Base-by-base conservation (phyloP, 495 filamentous ascomycete species). In the Tuber melanosporum region DNA sequence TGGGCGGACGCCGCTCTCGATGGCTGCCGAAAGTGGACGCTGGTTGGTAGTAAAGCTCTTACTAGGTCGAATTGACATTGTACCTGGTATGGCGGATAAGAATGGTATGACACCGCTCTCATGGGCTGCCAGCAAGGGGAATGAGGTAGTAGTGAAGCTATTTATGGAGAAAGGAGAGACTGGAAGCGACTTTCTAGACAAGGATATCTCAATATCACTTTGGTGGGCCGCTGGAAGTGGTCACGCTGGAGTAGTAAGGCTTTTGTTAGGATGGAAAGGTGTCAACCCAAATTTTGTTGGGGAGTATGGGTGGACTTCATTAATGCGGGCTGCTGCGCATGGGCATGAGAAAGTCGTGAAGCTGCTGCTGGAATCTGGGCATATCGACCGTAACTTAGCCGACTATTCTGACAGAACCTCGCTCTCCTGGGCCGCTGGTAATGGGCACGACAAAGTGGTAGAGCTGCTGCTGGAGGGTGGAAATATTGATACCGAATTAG, bases 41-140 rank as follows among this genome's bases (percentile, higher is more conserved):
- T 73, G 44, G 32, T 57, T 36, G 20, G 76, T 81, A 22, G 82
- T 85, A 36, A 66, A 71, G 52, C 52, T 78, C n/a, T 74, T 76
- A 32, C 77, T 82, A n/a, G 62, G 71, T 0, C 42, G 39, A 43
- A 20, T 15, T 22, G 45, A 62, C 4, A 57, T 71, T 15, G 73
- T 76, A 36, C 22, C 41, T 3, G 71, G 75, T 46, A 69, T 66
- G 15, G 52, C n/a, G 57, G 76, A 82, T 71, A 70, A 70, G 0
- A 4, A 36, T 32, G 77, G 80, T 22, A 69, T 46, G 45, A 80
- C 80, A n/a, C 77, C 80, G 39, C 77, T 82, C 7, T 80, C 77
- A 66, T 10, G 45, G 12, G 80, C 80, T 45, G 71, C 78, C 49
- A 43, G 43, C 49, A 73, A 79, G 45, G 81, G 81, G 20, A 72